Base-by-base conservation (phyloP, 805 yeast species). In the Candida nanaspora region DNA sequence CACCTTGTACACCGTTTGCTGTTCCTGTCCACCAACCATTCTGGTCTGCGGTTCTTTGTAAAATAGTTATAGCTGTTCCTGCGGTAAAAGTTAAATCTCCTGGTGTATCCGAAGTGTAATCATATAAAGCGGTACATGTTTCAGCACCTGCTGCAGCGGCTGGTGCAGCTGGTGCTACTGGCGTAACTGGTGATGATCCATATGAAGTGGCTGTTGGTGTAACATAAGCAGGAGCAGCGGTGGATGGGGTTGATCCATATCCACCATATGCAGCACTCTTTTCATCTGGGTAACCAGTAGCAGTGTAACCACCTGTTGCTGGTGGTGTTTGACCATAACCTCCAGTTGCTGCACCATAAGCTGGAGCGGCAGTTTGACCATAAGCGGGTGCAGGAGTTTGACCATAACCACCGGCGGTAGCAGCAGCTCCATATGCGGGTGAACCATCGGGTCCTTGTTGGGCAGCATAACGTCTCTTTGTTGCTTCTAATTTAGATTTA, bases 1-100 rank as follows among this genome's bases (percentile, higher is more conserved):
- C 83, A 43, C 98, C 98, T 44, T 82, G 80, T 44, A 71, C 82
- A 8, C 96, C 97, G 52, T 87, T 86, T 46, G 74, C 66, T 31
- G 72, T 65, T 13, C 98, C 98, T 0, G 96, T 87, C 98, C 98
- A 93, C 98, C 98, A 93, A 6, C 95, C 98, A 53, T 86, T 87
- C 40, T 80, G 73, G 58, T 88, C 96, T 0, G 76, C 70, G 1
- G 95, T 83, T 55, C 86, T 80, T 56, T 87, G 85, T 3, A 88
- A 76, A 44, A 93, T 71, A 51, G 86, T 85, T 49, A 93, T 89
- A 25, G 79, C 74, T 18, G 89, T 83, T 19, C 98, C 98, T 0
- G 95, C 95, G 27, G 80, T 72, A 67, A 93, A 86, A 16, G 84
- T 64, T 55, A 93, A 70, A 57, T 93, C 98, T 19, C 98, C 98